These are phyloP conservation scores for Citrus trifoliata DNA, from an alignment of 345 rosid genomes.

Conservation along the genomic window DNA sequence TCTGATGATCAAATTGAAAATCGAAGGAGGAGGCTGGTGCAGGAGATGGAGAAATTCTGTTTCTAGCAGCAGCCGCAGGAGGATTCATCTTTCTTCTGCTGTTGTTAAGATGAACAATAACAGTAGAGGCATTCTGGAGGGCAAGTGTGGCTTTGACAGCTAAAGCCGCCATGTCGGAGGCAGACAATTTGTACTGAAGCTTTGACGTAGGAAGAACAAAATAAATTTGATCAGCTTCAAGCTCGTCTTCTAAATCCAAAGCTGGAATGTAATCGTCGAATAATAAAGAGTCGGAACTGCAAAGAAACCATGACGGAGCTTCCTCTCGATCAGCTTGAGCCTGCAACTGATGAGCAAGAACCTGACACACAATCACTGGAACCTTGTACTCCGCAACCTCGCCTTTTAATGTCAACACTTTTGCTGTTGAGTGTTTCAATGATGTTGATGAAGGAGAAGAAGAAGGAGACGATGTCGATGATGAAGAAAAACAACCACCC, in stretches of 20 bases:
- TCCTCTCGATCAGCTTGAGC: slow-evolving; percentile 24
- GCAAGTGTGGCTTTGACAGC: slow-evolving; percentile 92
- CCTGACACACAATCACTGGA: slow-evolving; percentile 52
- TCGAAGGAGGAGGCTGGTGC: neutral
- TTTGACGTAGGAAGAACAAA: slow-evolving; percentile 68
- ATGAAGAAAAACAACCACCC: too few relatives aligned
- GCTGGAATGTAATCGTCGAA: slow-evolving; percentile 69
- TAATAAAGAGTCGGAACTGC: slow-evolving; percentile 55
- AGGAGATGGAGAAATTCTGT: slow-evolving; percentile 38
- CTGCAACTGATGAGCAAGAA: slow-evolving; percentile 17
- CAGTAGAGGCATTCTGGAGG: slow-evolving; percentile 33
- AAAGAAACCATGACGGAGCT: slow-evolving; percentile 39
- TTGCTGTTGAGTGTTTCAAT: slow-evolving; percentile 32
- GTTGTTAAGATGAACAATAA: too few relatives aligned
- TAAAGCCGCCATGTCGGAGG: slow-evolving; percentile 88
- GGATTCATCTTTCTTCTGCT: too few relatives aligned
- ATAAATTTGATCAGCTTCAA: slow-evolving; percentile 53
- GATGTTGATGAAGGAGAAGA: too few relatives aligned
- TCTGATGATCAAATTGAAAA: too few relatives aligned
- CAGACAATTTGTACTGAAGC: slow-evolving; percentile 56
- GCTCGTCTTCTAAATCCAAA: slow-evolving; percentile 30
- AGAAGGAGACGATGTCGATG: too few relatives aligned
- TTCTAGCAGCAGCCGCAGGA: slow-evolving; percentile 21
- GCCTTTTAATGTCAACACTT: slow-evolving; percentile 61
- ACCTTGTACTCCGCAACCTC: slow-evolving; percentile 54